Evolutionary conservation across 1,139 yeast genomes (phyloP), one percentile per base, ranked within the genome.

Genomic region (Lodderomyces parapsilosis): DNA sequence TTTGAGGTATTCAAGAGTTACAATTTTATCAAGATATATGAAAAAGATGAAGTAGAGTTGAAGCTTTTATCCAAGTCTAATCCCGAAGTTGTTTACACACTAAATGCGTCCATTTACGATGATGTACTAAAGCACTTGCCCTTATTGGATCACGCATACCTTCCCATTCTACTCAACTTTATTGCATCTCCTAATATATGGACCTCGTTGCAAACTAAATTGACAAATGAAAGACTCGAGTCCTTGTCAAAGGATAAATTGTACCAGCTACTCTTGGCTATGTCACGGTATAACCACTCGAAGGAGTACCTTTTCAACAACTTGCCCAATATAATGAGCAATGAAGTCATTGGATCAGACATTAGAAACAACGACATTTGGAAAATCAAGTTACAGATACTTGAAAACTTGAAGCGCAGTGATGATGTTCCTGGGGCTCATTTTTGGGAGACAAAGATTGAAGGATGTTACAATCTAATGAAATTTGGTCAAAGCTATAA

Each of bases 91-190:
- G 44, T 66, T 4, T 41, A 46, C 17, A 36, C 44, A 7, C 40
- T 49, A 18, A 49, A 48, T 34, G 36, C 40, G 6, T 47, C 55
- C 34, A 48, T 60, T 32, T 42, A 54, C 43, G 49, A 46, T 10
- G 55, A 56, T 43, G 41, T 57, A 28, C 15, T 58, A 40, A 48
- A 44, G 18, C 43, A 56, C 35, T 43, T 55, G 20, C 54, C 66
- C 3, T 47, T 63, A 27, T 55, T 54, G 24, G 55, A 52, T 43
- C 46, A 56, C 24, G 53, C 50, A 44, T 66, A 58, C 45, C 62
- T 68, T 37, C 52, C 62, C 1, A 60, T 68, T 15, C 50, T 70
- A 3, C 50, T 68, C 35, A 67, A 68, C 42, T 44, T 66, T 19
- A 50, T 66, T 5, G 55, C 51, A 6, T 54, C 54, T 7, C 40